Evolutionary conservation across 2,329 filamentous ascomycete genomes (phyloP).

Genomic region (Furcasterigmium sp.): DNA sequence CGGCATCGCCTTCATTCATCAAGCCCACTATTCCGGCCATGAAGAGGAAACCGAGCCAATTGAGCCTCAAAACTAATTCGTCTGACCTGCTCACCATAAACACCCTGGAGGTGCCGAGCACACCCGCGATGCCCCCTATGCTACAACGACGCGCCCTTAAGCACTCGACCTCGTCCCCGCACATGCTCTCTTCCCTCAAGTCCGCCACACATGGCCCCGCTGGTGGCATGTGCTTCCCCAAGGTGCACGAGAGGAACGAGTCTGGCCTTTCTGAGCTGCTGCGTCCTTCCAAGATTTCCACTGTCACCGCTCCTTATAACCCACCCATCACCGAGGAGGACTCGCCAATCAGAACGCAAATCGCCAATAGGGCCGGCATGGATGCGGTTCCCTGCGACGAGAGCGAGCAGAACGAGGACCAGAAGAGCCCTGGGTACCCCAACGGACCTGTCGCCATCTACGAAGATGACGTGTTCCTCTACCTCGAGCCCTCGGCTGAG

Average conservation of each 20-base stretch:
- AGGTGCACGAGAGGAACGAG: constrained; percentile 54
- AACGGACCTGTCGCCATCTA: constrained; percentile 80
- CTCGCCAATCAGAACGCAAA: constrained; percentile 54
- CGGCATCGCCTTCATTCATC: constrained; percentile 71
- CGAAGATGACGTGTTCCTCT: constrained; percentile 70
- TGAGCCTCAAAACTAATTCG: constrained; percentile 70
- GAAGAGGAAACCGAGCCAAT: constrained; percentile 70
- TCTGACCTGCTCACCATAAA: constrained; percentile 47
- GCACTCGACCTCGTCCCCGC: constrained; percentile 62
- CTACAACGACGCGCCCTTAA: constrained; percentile 59
- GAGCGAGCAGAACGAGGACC: constrained; percentile 69
- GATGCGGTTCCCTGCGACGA: constrained; percentile 59
- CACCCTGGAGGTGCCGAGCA: constrained; percentile 48
- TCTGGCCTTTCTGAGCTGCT: constrained; percentile 54
- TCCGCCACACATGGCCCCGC: constrained; percentile 55
- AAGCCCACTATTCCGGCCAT: constrained; percentile 69
- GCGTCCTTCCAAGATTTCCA: constrained; percentile 42
- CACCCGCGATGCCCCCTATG: constrained; percentile 52
- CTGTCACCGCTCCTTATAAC: constrained; percentile 27
- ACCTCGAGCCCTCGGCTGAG: constrained; percentile 72
- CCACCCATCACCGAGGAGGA: constrained; percentile 48
- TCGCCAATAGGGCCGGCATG: constrained; percentile 54
- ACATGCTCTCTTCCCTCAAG: constrained; percentile 56
- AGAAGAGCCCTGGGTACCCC: constrained; percentile 78
- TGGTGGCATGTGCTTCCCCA: constrained; percentile 61